Evolutionary conservation across 202 grass and related monocot species (phyloP), one percentile per base, ranked within the genome.

Genomic region (Panicum hallii): DNA sequence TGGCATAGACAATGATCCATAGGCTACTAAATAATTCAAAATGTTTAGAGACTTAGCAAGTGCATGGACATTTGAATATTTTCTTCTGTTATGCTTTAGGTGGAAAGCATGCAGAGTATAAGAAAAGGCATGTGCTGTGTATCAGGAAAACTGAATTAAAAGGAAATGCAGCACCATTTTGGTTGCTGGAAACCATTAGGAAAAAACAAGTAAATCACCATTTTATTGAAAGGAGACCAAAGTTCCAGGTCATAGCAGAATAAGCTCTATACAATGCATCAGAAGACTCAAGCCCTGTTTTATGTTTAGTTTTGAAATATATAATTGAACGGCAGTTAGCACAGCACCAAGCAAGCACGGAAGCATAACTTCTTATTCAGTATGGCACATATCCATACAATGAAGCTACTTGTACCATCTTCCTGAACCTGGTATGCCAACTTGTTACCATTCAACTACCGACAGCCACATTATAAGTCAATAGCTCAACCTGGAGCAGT

Each of bases 1-100:
- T 49, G 28, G 15, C n/a, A 67, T 78, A 63, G 34, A 78, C 76
- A 82, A 64, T 3, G 40, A 76, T 69, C 23, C 55, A 70, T 80
- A 44, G 26, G 67, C 22, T 32, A 67, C 36, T 56, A 68, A 41
- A 85, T 43, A 73, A 55, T 60, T 81, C 7, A 82, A 6, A 15
- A 55, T 17, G 2, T 81, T 67, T 28, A 11, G n/a, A 55, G 10
- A 73, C 30, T 11, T 63, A 58, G 63, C 26, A 67, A 49, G 5
- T 60, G 34, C 48, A 60, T 74, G 53, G 38, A 40, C 45, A 61
- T 30, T 61, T 19, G 12, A 44, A 10, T 13, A 5, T 6, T 52
- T 73, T 42, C 42, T 5, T 43, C 26, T 54, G 16, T 56, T 42
- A 80, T 65, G 34, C 20, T 62, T 72, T 79, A 63, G 53, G 49